phyloP scores from a whole-genome alignment of 1,139 yeast genomes.

The Magnusiomyces clavatus region DNA sequence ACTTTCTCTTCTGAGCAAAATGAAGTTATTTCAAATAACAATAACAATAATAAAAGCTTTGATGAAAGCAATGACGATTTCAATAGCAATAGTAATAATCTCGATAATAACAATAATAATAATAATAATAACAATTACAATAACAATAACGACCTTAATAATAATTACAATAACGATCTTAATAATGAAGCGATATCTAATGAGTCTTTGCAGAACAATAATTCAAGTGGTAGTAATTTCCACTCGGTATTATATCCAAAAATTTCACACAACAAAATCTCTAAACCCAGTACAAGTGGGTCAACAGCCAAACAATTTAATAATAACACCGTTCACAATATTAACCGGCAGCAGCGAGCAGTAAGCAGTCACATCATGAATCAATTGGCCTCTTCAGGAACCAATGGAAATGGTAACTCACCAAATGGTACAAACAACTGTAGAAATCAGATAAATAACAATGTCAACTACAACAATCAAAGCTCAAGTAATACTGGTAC shows the following conservation, averaged over 20 bases:
- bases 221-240: neutral
- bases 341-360: conserved; percentile 2
- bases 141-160: too few species aligned
- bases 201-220: too few species aligned
- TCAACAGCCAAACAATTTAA: too few species aligned
- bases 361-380: neutral
- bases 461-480: neutral
- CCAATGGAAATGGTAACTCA: neutral
- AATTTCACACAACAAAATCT: neutral
- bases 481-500: neutral
- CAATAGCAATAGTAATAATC: too few species aligned
- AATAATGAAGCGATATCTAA: too few species aligned
- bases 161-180: too few species aligned
- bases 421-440: neutral
- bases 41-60: neutral
- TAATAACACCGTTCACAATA: neutral
- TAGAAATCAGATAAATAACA: too few species aligned
- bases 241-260: neutral
- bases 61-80: too few species aligned
- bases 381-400: neutral
- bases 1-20: neutral
- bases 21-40: neutral
- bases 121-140: too few species aligned
- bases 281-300: neutral
- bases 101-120: too few species aligned